A percentile compares a stretch with the other conserved stretches of the same genome.
These are phyloP conservation scores for Nyssa sinensis DNA, from an alignment of 148 eudicot species.

Conservation along the genomic window DNA sequence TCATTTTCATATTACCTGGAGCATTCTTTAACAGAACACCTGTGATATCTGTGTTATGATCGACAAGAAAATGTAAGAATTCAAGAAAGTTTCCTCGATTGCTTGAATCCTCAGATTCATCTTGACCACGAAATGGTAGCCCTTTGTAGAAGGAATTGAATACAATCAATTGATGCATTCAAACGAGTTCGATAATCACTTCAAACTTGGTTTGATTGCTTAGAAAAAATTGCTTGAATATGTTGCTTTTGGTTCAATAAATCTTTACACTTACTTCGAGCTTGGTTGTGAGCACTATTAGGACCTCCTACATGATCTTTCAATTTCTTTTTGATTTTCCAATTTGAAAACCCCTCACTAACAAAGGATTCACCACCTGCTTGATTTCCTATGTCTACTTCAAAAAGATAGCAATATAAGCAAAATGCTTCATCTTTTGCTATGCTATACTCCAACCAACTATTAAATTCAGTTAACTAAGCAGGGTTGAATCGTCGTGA, in stretches of 20 bases:
- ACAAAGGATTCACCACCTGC: constrained; percentile 12
- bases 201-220: not conserved
- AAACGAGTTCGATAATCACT: constrained; percentile 6
- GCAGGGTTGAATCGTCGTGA: not conserved
- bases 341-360: constrained; percentile 3
- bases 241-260: too few species aligned
- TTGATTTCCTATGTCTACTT: not conserved
- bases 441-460: not conserved
- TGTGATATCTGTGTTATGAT: constrained; percentile 5
- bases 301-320: too few species aligned
- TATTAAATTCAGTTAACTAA: not conserved
- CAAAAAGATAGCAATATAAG: constrained; percentile 3
- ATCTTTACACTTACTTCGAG: not conserved
- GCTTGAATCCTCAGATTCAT: not conserved
- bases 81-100: not conserved
- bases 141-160: constrained; percentile 3
- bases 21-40: not conserved
- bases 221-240: not conserved
- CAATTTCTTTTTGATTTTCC: not conserved
- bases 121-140: too few species aligned
- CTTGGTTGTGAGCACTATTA: too few species aligned
- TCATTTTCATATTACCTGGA: constrained; percentile 1
- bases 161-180: constrained; percentile 8
- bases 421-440: not conserved
- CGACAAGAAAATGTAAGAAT: not conserved